Percentiles rank a stretch among this genome's conserved stretches.
These are phyloP conservation scores for Trichosporon ovoides DNA, from an alignment of 1,284 basidiomycete genomes.

Conservation along the genomic window DNA sequence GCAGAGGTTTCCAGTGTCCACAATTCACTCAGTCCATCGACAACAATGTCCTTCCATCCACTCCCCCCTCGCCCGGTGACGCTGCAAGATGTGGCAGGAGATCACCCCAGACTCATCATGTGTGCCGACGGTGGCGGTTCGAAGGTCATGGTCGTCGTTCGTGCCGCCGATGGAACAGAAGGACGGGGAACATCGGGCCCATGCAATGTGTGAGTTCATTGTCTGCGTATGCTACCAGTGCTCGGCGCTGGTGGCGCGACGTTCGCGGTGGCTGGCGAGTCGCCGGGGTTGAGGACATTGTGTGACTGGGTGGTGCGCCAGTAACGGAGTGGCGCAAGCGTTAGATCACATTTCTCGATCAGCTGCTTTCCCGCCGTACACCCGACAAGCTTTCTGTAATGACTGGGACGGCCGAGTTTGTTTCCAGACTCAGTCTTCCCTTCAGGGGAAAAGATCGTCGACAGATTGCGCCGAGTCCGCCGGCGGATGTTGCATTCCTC, in stretches of 20 bases:
- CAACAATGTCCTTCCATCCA: background rate
- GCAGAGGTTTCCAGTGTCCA: background rate
- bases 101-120: constrained; percentile 28
- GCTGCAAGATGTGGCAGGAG: background rate
- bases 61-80: background rate
- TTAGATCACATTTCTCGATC: background rate
- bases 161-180: constrained; percentile 35
- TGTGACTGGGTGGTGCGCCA: too few relatives aligned
- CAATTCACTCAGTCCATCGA: too few relatives aligned
- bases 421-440: background rate
- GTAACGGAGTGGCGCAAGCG: too few relatives aligned
- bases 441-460: background rate
- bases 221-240: too few relatives aligned
- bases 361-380: background rate
- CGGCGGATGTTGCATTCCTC: background rate
- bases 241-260: too few relatives aligned
- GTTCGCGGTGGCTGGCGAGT: too few relatives aligned
- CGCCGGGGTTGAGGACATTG: too few relatives aligned
- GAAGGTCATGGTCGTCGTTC: constrained; percentile 40
- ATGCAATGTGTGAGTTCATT: constrained; percentile 37
- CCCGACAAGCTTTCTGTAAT: too few relatives aligned
- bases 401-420: too few relatives aligned
- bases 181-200: constrained; percentile 40
- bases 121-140: constrained; percentile 43
- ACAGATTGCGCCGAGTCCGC: too few relatives aligned